Evolutionary conservation across 1,139 yeast genomes (phyloP).

Genomic region (Debaryomycetaceae sp.): DNA sequence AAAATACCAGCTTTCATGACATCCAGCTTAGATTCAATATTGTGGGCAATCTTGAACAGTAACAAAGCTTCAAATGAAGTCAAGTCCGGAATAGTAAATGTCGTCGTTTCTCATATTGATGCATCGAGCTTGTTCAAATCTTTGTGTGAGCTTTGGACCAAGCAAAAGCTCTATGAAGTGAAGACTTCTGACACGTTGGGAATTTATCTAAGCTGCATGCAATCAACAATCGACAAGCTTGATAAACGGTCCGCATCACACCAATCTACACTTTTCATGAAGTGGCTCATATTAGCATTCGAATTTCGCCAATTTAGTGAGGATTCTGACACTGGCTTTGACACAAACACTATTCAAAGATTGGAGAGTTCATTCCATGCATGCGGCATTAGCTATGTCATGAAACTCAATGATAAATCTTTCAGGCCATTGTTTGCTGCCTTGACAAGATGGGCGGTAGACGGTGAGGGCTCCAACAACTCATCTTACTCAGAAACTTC

Average conservation of each 20-base stretch:
- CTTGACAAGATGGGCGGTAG: conserved; percentile 90
- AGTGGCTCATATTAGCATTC: conserved; percentile 67
- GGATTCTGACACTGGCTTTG: conserved; percentile 39
- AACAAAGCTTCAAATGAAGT: conserved; percentile 54
- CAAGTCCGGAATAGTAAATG: conserved; percentile 61
- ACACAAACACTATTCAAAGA: conserved; percentile 71
- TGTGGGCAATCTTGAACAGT: conserved; percentile 56
- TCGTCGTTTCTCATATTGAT: conserved; percentile 69
- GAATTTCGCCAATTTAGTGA: conserved; percentile 57
- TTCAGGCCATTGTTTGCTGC: conserved; percentile 90
- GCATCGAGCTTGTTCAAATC: conserved; percentile 58
- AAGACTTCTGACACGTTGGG: conserved; percentile 61
- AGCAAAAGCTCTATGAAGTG: conserved; percentile 27
- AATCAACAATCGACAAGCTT: conserved; percentile 58
- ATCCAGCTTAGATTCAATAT: conserved; percentile 61
- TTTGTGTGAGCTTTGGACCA: conserved; percentile 59
- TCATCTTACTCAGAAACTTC: conserved; percentile 44
- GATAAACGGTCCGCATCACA: conserved; percentile 73
- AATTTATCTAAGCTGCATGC: conserved; percentile 63
- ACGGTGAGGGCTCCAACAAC: conserved; percentile 64
- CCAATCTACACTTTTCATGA: conserved; percentile 68
- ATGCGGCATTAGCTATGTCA: conserved; percentile 71
- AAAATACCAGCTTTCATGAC: conserved; percentile 84
- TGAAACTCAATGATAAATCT: conserved; percentile 89
- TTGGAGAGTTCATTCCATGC: conserved; percentile 74